Base-by-base conservation (phyloP, 2,329 filamentous ascomycete species). In the Aspergillus neoniger region DNA sequence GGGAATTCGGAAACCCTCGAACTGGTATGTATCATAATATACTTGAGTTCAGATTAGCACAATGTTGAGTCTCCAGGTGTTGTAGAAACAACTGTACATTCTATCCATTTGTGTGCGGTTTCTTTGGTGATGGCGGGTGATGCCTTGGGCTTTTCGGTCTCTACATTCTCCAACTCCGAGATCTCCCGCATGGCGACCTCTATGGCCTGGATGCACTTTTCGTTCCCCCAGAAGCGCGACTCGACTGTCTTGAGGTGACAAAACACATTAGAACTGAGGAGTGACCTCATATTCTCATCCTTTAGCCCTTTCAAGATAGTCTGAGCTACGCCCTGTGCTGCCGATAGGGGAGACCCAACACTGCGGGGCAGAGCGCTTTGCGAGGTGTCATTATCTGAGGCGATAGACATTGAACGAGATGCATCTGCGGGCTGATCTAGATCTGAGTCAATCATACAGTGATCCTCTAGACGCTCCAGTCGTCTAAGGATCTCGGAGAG, bases 1-100 rank as follows among this genome's bases (percentile, higher is more conserved):
- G 1, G 63, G 63, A 23, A 62, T 49, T 15, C 60, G 61, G 41
- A 66, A 66, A 1, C 63, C 64, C 38, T 66, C 63, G 25, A 63
- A 66, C 38, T 66, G 54, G 15, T 63, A 62, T n/a, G 12, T 15
- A 4, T 51, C 36, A 21, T 55, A 63, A 12, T 63, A 64, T 36
- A 47, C 64, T 44, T 64, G 4, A 9, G 28, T 3, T 23, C 14
- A 12, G 2, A 15, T 52, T 15, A 52, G 30, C 21, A 4, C 4
- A 4, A 4, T 0, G 8, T 10, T 17, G 14, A 4, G 1, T 15
- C 3, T 17, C 8, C 9, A 28, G 3, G 9, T 30, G 7, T 5
- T 6, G 14, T 30, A 12, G 0, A 10, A 9, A 15, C 1, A 8
- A 56, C 55, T 1, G 41, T 36, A 63, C 61, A 17, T 36, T 56